These are phyloP conservation scores for Tympanopsis confertula DNA, from an alignment of 2,329 filamentous ascomycete species.

Conservation along the genomic window DNA sequence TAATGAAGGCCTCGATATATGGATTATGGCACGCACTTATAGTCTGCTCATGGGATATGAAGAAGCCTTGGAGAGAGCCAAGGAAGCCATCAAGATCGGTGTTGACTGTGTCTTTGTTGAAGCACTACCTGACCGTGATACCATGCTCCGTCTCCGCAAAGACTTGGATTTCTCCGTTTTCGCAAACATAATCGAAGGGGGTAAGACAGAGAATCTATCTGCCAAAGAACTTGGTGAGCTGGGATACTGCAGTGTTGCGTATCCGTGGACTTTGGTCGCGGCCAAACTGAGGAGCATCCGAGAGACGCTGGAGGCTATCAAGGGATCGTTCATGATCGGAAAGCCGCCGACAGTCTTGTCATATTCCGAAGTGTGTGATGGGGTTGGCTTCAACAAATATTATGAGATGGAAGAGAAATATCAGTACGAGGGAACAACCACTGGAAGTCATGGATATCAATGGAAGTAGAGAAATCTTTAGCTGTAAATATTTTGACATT, in stretches of 20 bases:
- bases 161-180: conserved; percentile 25
- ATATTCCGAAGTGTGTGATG: conserved; percentile 23
- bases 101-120: conserved; percentile 31
- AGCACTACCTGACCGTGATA: conserved; percentile 26
- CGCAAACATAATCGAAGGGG: conserved; percentile 30
- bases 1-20: conserved; percentile 30
- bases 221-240: conserved; percentile 22
- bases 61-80: conserved; percentile 26
- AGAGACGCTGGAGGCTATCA: conserved; percentile 13
- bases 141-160: conserved; percentile 24
- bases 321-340: conserved; percentile 19
- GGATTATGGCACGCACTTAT: conserved; percentile 31
- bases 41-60: conserved; percentile 27
- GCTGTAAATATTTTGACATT: too few species aligned
- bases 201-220: conserved; percentile 25
- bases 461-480: too few species aligned
- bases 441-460: too few species aligned
- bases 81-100: conserved; percentile 27
- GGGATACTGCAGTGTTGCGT: conserved; percentile 22
- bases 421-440: too few species aligned
- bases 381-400: conserved; percentile 22
- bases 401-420: too few species aligned
- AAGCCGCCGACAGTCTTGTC: conserved; percentile 20
- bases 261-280: conserved; percentile 26
- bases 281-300: conserved; percentile 21